phyloP scores from a whole-genome alignment of 129 eudicot genomes.

The Scalesia atractyloides region DNA sequence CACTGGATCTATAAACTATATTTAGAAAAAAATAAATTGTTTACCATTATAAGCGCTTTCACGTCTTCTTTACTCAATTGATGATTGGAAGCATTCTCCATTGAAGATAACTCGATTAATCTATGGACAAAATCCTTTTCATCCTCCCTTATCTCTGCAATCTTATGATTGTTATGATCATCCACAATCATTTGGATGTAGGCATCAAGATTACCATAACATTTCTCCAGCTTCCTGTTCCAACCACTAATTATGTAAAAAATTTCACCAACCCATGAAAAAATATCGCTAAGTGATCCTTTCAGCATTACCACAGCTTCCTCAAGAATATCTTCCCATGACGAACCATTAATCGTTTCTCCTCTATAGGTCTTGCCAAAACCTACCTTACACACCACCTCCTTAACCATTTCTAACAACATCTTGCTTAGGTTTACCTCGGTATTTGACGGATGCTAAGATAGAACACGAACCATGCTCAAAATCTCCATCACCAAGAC shows the following conservation, averaged over 20 bases:
- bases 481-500: conserved; percentile 17
- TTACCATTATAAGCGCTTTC: conserved; percentile 32
- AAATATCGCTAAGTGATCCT: conserved; percentile 19
- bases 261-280: conserved; percentile 22
- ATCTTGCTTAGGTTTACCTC: conserved; percentile 3
- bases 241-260: conserved; percentile 16
- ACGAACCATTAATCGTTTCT: not conserved
- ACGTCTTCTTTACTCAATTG: conserved; percentile 23
- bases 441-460: not conserved
- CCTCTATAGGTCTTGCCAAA: conserved; percentile 21
- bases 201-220: conserved; percentile 27
- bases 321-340: conserved; percentile 24
- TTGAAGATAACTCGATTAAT: conserved; percentile 20
- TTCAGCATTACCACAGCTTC: not conserved
- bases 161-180: conserved; percentile 4
- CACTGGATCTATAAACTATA: not conserved
- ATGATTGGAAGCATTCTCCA: not conserved
- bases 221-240: conserved; percentile 15
- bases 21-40: not conserved
- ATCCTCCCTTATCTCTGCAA: not conserved
- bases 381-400: conserved; percentile 15
- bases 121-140: conserved; percentile 30
- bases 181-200: conserved; percentile 22
- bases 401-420: conserved; percentile 6
- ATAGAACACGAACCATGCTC: conserved; percentile 9